A percentile compares a stretch with the other conserved stretches of the same genome.
Evolutionary conservation across 257 asterid species (phyloP).

Genomic region (Nicotiana tomentosiformis): DNA sequence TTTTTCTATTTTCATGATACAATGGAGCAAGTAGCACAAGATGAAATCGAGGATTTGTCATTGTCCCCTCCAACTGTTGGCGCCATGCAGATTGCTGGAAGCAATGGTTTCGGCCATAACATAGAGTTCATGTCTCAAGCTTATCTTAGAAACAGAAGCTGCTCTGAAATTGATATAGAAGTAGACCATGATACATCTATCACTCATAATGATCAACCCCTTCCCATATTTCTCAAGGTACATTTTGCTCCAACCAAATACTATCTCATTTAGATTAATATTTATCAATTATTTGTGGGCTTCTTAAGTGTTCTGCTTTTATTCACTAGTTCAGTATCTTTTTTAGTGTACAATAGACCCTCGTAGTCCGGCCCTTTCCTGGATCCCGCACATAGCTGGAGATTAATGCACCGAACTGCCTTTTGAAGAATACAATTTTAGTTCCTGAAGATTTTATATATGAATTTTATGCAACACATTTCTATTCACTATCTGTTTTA

Average conservation of each 20-base stretch:
- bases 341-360: not conserved
- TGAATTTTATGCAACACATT: too few relatives aligned
- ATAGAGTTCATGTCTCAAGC: conserved; percentile 56
- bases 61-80: conserved; percentile 46
- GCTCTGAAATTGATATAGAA: conserved; percentile 62
- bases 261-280: too few relatives aligned
- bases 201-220: conserved; percentile 39
- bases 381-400: too few relatives aligned
- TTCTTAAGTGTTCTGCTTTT: not conserved
- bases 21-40: conserved; percentile 44
- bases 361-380: too few relatives aligned
- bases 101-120: conserved; percentile 61
- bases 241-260: not conserved
- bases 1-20: not conserved
- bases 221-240: conserved; percentile 85
- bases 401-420: too few relatives aligned
- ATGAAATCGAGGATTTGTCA: conserved; percentile 60
- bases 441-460: too few relatives aligned
- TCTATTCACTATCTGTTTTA: too few relatives aligned
- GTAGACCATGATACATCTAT: conserved; percentile 40
- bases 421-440: too few relatives aligned
- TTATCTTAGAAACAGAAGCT: conserved; percentile 32
- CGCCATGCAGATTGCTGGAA: conserved; percentile 54
- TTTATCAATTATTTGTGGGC: too few relatives aligned
- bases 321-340: not conserved